Conservation (phyloP, 768 basidiomycete genomes). For the Mycena epipterygia region DNA sequence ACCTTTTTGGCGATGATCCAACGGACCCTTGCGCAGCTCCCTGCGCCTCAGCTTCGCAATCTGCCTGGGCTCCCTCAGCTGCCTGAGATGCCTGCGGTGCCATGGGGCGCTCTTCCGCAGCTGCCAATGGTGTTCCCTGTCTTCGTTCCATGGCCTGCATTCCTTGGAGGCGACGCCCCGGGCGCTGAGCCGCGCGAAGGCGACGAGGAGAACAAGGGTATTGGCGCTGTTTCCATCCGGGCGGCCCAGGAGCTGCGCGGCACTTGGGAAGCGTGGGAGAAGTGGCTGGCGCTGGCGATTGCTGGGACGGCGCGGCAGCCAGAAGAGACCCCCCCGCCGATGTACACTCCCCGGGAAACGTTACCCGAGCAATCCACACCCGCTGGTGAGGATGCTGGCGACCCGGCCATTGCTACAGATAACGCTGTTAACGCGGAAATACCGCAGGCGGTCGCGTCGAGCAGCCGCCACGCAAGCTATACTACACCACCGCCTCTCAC, state of each 20-base stretch:
- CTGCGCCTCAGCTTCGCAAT: conserved; percentile 68
- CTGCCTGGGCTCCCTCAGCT: conserved; percentile 72
- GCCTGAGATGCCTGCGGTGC: conserved; percentile 76
- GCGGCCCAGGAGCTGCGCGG: conserved; percentile 75
- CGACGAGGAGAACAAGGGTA: conserved; percentile 52
- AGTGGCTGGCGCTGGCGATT: conserved; percentile 72
- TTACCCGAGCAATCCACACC: conserved; percentile 3
- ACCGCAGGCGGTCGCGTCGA: conserved; percentile 41
- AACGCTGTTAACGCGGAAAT: conserved; percentile 26
- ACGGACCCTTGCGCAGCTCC: conserved; percentile 77
- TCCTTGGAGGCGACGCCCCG: conserved; percentile 65
- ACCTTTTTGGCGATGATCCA: conserved; percentile 81
- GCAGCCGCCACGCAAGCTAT: conserved; percentile 60
- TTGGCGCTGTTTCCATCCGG: conserved; percentile 59
- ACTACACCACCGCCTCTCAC: conserved; percentile 63
- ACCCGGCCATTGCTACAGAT: conserved; percentile 28
- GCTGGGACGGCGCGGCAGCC: conserved; percentile 61
- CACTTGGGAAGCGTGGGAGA: conserved; percentile 89
- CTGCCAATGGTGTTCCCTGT: conserved; percentile 86
- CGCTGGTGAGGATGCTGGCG: conserved; percentile 36
- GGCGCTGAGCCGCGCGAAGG: conserved; percentile 48
- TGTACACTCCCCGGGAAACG: conserved; percentile 75
- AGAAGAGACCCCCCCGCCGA: conserved; percentile 75
- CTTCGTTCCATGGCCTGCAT: conserved; percentile 79
- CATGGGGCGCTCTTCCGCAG: conserved; percentile 74